Evolutionary conservation across 176 grass and related monocot species (phyloP), one percentile per base, ranked within the genome.

Genomic region (Rhipidocladum racemiflorum): DNA sequence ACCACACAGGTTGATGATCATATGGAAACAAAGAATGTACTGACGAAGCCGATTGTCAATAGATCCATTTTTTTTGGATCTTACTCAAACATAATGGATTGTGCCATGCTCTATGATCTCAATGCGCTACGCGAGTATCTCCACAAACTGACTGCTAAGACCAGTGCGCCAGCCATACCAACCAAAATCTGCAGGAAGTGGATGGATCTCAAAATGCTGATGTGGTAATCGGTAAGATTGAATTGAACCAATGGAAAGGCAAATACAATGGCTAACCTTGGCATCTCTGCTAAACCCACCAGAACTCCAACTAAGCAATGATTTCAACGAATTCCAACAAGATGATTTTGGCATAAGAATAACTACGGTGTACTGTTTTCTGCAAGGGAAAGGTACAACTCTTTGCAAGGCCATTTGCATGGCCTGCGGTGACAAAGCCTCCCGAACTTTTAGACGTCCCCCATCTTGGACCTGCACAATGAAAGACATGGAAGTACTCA

Each of bases 291-390:
- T 87, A 50, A 93, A 76, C 24, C 89, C 83, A 42, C 81, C 75
- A 46, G 87, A 79, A 40, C 89, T 85, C 82, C 90, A 93, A 78
- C 68, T 83, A 85, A 93, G 81, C 44, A 91, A 59, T 8, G 96
- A 88, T 65, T 93, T 95, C 54, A 99, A 72, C 23, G 88, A 84
- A 9, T 84, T 81, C 74, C 90, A 86, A 21, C 53, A 64, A 44
- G 92, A 90, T 70, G 90, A 80, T 86, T 95, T 94, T 10, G 96
- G 96, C 92, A 99, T 99, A 82, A 99, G 96, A 85, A 93, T 99
- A 61, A 99, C 92, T 59, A 91, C 89, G 0, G 96, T 95, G 80
- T 90, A 99, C 77, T 99, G 96, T 16, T 93, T 95, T 88, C 75
- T 95, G 79, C 89, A 99, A 82, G 96, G 96, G 84, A 85, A 93